Evolutionary conservation across 2,329 filamentous ascomycete genomes (phyloP), one percentile per base, ranked within the genome.

Genomic region (Penicillium sp.): DNA sequence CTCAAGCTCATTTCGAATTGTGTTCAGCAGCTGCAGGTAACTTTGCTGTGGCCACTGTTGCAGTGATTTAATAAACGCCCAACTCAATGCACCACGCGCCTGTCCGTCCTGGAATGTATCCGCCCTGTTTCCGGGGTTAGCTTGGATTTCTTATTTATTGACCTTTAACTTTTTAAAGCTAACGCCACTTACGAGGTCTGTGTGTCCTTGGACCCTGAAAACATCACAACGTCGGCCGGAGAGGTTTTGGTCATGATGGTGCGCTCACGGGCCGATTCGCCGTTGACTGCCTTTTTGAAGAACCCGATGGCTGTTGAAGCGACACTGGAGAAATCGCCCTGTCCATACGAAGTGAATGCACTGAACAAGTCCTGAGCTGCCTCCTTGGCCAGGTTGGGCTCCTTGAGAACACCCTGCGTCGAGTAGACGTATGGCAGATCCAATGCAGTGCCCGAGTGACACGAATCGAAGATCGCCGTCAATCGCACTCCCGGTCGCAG

Each of bases 81-180:
- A 97, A 13, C 91, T 96, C 90, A 99, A 94, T 72, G 94, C 94
- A 50, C 94, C 94, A 0, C 93, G 97, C 46, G 94, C 93, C 78
- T 97, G 84, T 54, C 91, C 87, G 50, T 84, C 86, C 66, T 97
- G 96, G 38, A 88, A 91, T 7, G 94, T 93, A 75, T 99, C 94
- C 76, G 91, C 90, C 53, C 92, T 96, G 67, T 55, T 35, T 56
- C 10, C 10, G 23, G 19, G 23, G 41, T 56, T 25, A 54, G 55
- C 21, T 27, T 21, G 17, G 9, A 4, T 38, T n/a, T n/a, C 42
- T 37, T 45, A 48, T 29, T 19, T 13, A 15, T 47, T 25, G 13
- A 2, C 5, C 33, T 57, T 47, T 37, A 35, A 23, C n/a, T 3
- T 35, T 43, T 45, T 49, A 31, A 31, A n/a, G 10, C 6, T 13